Percentiles rank a stretch among this genome's conserved stretches.
These are phyloP conservation scores for Lipomyces chichibuensis DNA, from an alignment of 805 yeast species.

Conservation along the genomic window DNA sequence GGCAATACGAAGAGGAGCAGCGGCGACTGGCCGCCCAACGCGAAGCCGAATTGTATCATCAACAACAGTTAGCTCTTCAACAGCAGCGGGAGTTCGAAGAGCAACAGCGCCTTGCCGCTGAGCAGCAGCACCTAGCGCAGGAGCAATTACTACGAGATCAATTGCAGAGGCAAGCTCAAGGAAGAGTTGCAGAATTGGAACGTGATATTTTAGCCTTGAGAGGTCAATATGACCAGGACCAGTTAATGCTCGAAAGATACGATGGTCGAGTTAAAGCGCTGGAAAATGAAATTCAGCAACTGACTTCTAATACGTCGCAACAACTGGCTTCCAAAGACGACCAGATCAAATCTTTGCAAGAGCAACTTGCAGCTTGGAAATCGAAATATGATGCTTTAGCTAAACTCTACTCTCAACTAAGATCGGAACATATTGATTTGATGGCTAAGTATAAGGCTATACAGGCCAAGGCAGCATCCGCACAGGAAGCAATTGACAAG, in stretches of 20 bases:
- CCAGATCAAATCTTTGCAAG: conserved; percentile 65
- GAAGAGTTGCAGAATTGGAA: conserved; percentile 77
- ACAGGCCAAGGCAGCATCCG: conserved; percentile 79
- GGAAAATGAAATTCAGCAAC: conserved; percentile 67
- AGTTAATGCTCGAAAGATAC: conserved; percentile 79
- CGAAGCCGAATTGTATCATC: conserved; percentile 65
- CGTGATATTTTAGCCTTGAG: conserved; percentile 74
- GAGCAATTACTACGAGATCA: conserved; percentile 70
- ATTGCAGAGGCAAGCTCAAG: conserved; percentile 72
- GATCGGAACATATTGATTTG: conserved; percentile 81
- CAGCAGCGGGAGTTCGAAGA: conserved; percentile 73
- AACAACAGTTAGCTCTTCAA: conserved; percentile 66
- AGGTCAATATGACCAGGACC: conserved; percentile 85
- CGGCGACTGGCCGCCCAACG: conserved; percentile 54
- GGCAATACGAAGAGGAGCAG: conserved; percentile 43
- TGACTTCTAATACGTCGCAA: conserved; percentile 66
- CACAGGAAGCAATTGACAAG: conserved; percentile 85
- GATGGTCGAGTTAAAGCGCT: conserved; percentile 81
- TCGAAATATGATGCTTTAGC: conserved; percentile 88
- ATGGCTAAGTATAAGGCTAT: conserved; percentile 76
- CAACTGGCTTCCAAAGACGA: conserved; percentile 79
- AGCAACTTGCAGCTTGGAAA: conserved; percentile 77
- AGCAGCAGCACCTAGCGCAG: conserved; percentile 69
- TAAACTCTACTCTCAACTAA: conserved; percentile 82
- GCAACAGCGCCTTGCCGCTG: conserved; percentile 71